Conservation (phyloP, 305 asterid genomes). For the Andrographis paniculata region DNA sequence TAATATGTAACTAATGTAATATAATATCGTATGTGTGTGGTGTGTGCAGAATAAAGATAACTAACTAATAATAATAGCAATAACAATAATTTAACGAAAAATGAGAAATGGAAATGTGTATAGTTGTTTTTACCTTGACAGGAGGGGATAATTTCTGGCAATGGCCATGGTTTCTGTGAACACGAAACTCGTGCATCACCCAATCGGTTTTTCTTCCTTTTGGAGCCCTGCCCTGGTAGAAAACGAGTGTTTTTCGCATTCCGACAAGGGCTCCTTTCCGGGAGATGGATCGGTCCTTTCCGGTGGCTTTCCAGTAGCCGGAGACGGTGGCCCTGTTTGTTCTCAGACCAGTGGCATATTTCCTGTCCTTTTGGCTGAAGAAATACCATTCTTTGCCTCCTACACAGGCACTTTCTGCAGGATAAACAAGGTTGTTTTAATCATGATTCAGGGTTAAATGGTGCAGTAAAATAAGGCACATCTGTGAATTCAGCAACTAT, state of each 20-base stretch:
- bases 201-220: slow-evolving; percentile 61
- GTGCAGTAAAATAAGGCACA: no score
- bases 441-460: no score
- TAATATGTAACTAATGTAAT: no score
- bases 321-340: slow-evolving; percentile 79
- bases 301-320: slow-evolving; percentile 97
- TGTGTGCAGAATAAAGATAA: no score
- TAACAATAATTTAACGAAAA: neutral
- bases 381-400: slow-evolving; percentile 86
- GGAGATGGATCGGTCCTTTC: slow-evolving; percentile 57
- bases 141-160: slow-evolving; percentile 20
- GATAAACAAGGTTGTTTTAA: neutral
- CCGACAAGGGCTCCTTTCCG: slow-evolving; percentile 55
- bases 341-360: slow-evolving; percentile 81
- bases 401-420: slow-evolving; percentile 56
- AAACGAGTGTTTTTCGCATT: slow-evolving; percentile 77
- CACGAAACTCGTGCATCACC: slow-evolving; percentile 75
- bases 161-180: slow-evolving; percentile 28
- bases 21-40: no score
- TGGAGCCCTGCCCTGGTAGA: slow-evolving; percentile 75
- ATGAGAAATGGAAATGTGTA: neutral
- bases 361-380: slow-evolving; percentile 73
- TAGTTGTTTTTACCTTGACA: slow-evolving; percentile 20
- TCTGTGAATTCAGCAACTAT: no score
- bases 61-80: no score